These are phyloP conservation scores for Colletotrichum limetticola DNA, from an alignment of 2,329 filamentous ascomycete genomes.

Conservation along the genomic window DNA sequence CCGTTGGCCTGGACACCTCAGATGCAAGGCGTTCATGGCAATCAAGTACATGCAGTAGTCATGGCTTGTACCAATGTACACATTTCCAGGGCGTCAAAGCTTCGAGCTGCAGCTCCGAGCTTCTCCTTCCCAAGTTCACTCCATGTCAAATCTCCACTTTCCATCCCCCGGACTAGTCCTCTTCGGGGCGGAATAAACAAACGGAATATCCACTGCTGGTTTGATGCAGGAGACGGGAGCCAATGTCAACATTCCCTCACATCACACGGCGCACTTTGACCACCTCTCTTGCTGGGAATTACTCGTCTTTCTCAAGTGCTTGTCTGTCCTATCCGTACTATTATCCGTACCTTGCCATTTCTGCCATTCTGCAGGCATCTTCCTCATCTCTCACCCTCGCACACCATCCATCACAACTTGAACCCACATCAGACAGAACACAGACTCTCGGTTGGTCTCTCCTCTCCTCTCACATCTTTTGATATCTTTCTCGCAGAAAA, in stretches of 20 bases:
- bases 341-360: no score
- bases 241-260: constrained; percentile 33
- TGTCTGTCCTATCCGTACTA: no score
- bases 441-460: neutral
- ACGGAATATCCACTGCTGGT: constrained; percentile 23
- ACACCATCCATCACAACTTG: neutral
- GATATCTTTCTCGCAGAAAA: constrained; percentile 22
- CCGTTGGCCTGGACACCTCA: constrained; percentile 19
- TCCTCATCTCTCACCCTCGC: constrained; percentile 42
- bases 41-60: no score
- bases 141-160: constrained; percentile 5
- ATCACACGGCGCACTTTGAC: constrained; percentile 9
- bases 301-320: neutral
- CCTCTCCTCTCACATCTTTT: neutral
- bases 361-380: neutral
- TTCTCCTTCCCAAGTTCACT: neutral
- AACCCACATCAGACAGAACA: neutral
- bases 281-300: constrained; percentile 3
- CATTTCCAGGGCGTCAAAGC: constrained; percentile 8
- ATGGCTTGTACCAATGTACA: no score
- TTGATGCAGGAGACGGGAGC: constrained; percentile 8
- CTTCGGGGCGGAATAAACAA: constrained; percentile 33
- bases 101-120: constrained; percentile 21
- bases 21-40: constrained; percentile 12
- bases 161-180: constrained; percentile 14